A percentile compares a stretch with the other conserved stretches of the same genome.
Conservation (phyloP, 441 rosid genomes). For the Gossypium trilobum region DNA sequence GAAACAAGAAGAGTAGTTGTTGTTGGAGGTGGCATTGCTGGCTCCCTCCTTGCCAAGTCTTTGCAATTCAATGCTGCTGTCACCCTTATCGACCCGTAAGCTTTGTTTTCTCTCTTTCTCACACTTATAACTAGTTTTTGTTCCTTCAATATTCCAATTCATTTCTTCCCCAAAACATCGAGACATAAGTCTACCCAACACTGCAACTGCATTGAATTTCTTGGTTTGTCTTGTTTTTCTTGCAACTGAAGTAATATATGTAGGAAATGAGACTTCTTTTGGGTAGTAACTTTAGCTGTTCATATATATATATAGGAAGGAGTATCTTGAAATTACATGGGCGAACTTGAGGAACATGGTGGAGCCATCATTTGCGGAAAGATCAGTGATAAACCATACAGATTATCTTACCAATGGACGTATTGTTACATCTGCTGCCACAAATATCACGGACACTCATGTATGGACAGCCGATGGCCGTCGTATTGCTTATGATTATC, state of each 20-base stretch:
- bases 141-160: background rate
- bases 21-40: constrained; percentile 71
- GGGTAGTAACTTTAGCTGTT: background rate
- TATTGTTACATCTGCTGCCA: constrained; percentile 50
- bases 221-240: background rate
- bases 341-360: constrained; percentile 69
- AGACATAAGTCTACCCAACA: background rate
- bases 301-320: constrained; percentile 39
- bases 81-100: constrained; percentile 75
- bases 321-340: constrained; percentile 78
- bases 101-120: background rate
- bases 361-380: constrained; percentile 64
- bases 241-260: background rate
- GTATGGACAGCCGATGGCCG: constrained; percentile 46
- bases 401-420: constrained; percentile 53
- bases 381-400: constrained; percentile 55
- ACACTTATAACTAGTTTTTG: background rate
- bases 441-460: constrained; percentile 42
- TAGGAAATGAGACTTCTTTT: background rate
- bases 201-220: background rate
- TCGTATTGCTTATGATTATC: constrained; percentile 50
- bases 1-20: constrained; percentile 41
- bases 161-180: background rate
- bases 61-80: constrained; percentile 58
- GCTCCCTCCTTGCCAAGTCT: constrained; percentile 46